phyloP scores from a whole-genome alignment of 139 green algal species.

The Tetraselmis striata region DNA sequence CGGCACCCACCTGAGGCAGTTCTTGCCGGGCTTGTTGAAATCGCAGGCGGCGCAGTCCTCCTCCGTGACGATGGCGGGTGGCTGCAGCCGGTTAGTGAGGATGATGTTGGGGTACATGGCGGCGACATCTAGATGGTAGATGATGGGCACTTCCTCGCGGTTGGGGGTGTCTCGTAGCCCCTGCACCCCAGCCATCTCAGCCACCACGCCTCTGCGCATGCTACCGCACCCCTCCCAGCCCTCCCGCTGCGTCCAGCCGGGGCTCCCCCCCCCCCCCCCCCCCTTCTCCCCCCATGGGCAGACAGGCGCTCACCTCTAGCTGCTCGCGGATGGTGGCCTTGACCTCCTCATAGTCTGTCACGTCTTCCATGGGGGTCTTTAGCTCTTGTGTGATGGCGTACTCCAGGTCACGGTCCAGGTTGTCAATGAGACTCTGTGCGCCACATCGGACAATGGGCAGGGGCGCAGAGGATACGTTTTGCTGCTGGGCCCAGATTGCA shows the following conservation, averaged over 20 bases:
- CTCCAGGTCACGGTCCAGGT: slow-evolving; percentile 81
- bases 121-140: slow-evolving; percentile 97
- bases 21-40: slow-evolving; percentile 93
- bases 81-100: slow-evolving; percentile 90
- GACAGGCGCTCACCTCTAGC: slow-evolving; percentile 21
- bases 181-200: slow-evolving; percentile 59
- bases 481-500: no score
- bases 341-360: slow-evolving; percentile 66
- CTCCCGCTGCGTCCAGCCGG: no score
- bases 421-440: slow-evolving; percentile 73
- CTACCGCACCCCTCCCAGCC: no score
- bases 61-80: slow-evolving; percentile 73
- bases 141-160: slow-evolving; percentile 79
- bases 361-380: slow-evolving; percentile 41
- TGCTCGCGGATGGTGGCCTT: slow-evolving; percentile 38
- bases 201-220: no score
- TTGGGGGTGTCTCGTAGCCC: slow-evolving; percentile 69
- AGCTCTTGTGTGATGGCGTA: slow-evolving; percentile 69
- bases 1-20: slow-evolving; percentile 86
- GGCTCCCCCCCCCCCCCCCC: no score
- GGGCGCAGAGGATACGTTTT: no score
- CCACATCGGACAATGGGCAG: no score
- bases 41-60: slow-evolving; percentile 92
- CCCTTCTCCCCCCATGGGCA: no score
- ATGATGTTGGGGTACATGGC: slow-evolving; percentile 99